Conservation (phyloP, 257 asterid genomes). For the Agastache rugosa region DNA sequence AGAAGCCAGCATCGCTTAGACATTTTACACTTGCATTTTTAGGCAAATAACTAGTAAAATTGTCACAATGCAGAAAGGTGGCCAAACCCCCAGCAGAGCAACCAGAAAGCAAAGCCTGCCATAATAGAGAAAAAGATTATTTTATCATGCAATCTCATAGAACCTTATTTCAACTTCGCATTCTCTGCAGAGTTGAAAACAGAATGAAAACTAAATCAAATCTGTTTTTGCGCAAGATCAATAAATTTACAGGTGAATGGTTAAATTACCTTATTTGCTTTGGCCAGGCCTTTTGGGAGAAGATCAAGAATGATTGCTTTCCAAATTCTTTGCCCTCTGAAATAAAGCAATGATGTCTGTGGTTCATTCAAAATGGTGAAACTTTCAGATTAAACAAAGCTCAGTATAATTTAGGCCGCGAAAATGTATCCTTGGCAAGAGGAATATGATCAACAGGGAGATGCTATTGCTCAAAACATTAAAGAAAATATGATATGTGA, state of each 20-base stretch:
- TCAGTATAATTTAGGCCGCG: constrained; percentile 6
- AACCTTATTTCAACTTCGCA: no score
- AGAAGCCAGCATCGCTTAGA: constrained; percentile 93
- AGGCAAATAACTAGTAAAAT: constrained; percentile 71
- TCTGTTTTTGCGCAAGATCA: no score
- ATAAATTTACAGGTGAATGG: not conserved
- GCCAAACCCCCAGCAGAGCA: constrained; percentile 98
- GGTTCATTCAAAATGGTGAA: constrained; percentile 46
- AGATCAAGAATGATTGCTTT: constrained; percentile 77
- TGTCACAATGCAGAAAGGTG: constrained; percentile 83
- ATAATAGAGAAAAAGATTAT: not conserved
- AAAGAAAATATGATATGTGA: not conserved
- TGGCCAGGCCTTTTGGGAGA: constrained; percentile 81
- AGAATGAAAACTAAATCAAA: not conserved
- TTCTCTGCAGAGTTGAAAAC: not conserved
- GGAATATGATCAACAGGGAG: not conserved
- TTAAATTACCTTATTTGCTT: constrained; percentile 67
- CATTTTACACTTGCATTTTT: constrained; percentile 85
- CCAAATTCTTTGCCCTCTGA: constrained; percentile 98
- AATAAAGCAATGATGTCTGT: constrained; percentile 85
- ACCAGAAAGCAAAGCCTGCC: constrained; percentile 90
- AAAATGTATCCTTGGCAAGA: not conserved
- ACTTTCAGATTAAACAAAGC: constrained; percentile 31
- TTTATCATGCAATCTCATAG: no score
- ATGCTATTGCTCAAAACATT: not conserved